A percentile compares a stretch with the other conserved stretches of the same genome.
Conservation (phyloP, 371 early-diverging fungal genomes). For the Cokeromyces recurvatus region DNA sequence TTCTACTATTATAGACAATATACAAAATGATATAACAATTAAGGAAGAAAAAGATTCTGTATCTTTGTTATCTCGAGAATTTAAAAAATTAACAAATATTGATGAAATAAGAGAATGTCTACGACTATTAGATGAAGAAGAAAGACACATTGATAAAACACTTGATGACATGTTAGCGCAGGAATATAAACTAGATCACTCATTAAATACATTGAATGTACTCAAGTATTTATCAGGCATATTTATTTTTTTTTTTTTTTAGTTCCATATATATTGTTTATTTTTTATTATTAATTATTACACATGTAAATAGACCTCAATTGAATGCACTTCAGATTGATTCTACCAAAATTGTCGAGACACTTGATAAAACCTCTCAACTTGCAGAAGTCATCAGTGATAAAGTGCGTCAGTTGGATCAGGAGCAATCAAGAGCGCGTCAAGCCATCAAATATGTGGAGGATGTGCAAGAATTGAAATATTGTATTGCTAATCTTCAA, state of each 20-base stretch:
- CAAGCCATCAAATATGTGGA: constrained; percentile 65
- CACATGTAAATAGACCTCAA: constrained; percentile 48
- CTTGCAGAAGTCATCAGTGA: constrained; percentile 79
- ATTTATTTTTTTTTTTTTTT: constrained; percentile 1
- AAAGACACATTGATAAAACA: constrained; percentile 58
- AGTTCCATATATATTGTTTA: no score
- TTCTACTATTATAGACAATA: constrained; percentile 3
- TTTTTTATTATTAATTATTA: not conserved
- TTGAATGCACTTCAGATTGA: constrained; percentile 47
- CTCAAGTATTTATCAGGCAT: no score
- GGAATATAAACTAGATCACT: constrained; percentile 20
- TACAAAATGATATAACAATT: no score
- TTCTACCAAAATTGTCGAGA: constrained; percentile 51
- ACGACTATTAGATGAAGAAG: constrained; percentile 60
- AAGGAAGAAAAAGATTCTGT: no score
- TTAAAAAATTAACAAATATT: constrained; percentile 51
- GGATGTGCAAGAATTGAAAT: constrained; percentile 72
- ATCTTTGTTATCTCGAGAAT: constrained; percentile 1
- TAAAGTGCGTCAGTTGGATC: constrained; percentile 78
- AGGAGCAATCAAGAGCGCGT: constrained; percentile 75
- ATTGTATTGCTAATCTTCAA: constrained; percentile 68
- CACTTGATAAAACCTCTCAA: constrained; percentile 62
- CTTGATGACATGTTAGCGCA: constrained; percentile 53
- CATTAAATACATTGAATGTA: constrained; percentile 33
- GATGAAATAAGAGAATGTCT: constrained; percentile 64